Conservation (phyloP, 768 basidiomycete species). For the Dentipellis fragilis region DNA sequence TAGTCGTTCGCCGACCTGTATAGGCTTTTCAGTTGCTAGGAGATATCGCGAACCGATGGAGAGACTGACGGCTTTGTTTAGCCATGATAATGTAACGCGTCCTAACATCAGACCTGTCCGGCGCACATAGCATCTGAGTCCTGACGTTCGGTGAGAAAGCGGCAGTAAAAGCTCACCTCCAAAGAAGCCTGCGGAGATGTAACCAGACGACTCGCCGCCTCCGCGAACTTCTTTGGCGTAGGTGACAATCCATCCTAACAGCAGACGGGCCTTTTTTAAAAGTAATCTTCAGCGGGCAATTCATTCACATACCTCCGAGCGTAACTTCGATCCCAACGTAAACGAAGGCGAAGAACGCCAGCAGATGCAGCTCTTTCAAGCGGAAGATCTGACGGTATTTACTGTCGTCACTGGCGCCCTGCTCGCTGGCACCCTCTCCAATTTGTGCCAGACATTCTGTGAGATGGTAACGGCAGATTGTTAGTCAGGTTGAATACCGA, state of each 20-base stretch:
- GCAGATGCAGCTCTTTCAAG: constrained; percentile 25
- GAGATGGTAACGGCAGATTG: neutral
- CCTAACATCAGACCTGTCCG: neutral
- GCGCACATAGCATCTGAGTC: neutral
- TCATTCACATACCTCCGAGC: constrained; percentile 21
- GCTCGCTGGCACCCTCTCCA: constrained; percentile 35
- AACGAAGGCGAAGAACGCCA: constrained; percentile 30
- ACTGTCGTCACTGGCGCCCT: constrained; percentile 27
- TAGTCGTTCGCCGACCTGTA: neutral
- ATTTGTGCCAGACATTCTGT: constrained; percentile 44
- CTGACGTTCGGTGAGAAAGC: neutral
- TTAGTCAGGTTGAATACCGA: neutral
- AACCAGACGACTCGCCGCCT: constrained; percentile 35
- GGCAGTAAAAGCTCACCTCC: constrained; percentile 12
- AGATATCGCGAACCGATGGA: neutral
- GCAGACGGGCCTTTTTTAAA: too few relatives aligned
- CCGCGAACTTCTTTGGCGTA: constrained; percentile 33
- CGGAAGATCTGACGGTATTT: constrained; percentile 35
- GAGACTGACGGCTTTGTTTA: constrained; percentile 2
- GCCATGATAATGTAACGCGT: neutral
- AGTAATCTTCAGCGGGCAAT: too few relatives aligned
- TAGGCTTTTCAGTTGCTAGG: neutral
- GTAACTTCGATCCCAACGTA: constrained; percentile 30
- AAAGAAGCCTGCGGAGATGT: constrained; percentile 39
- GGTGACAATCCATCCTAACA: constrained; percentile 42